These are phyloP conservation scores for Evernia prunastri DNA, from an alignment of 495 filamentous ascomycete genomes.

Conservation along the genomic window DNA sequence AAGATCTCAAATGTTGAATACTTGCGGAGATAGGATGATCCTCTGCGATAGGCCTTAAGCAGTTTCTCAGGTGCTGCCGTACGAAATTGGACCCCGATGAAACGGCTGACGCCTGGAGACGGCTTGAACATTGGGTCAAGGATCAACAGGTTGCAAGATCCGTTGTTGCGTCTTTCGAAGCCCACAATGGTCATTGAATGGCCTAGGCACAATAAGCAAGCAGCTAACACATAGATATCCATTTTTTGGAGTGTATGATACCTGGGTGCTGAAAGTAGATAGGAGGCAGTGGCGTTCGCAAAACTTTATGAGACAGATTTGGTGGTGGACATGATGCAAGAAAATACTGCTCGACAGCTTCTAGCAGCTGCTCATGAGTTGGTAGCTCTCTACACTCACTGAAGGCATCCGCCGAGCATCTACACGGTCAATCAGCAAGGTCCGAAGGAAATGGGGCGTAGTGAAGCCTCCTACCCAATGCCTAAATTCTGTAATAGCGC, in stretches of 20 bases:
- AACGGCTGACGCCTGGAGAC: slow-evolving; percentile 51
- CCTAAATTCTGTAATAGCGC: slow-evolving; percentile 65
- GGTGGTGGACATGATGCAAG: slow-evolving; percentile 36
- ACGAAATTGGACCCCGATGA: slow-evolving; percentile 44
- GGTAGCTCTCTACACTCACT: slow-evolving; percentile 34
- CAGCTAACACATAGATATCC: not conserved
- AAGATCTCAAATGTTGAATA: slow-evolving; percentile 74
- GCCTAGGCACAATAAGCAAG: slow-evolving; percentile 39
- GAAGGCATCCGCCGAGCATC: slow-evolving; percentile 50
- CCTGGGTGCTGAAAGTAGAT: slow-evolving; percentile 87
- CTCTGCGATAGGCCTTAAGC: slow-evolving; percentile 66
- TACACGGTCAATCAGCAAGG: slow-evolving; percentile 22
- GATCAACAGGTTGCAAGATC: slow-evolving; percentile 65
- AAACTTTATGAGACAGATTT: slow-evolving; percentile 46
- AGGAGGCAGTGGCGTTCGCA: slow-evolving; percentile 64
- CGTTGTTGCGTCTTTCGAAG: slow-evolving; percentile 61
- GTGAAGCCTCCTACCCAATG: slow-evolving; percentile 44
- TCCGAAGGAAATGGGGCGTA: not conserved
- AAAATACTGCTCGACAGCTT: slow-evolving; percentile 71
- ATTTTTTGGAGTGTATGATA: slow-evolving; percentile 29
- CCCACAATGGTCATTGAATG: slow-evolving; percentile 93
- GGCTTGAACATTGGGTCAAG: slow-evolving; percentile 87
- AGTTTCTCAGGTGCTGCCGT: slow-evolving; percentile 46
- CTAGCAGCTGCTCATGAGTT: slow-evolving; percentile 53
- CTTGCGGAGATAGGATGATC: slow-evolving; percentile 56